phyloP scores from a whole-genome alignment of 352 stramenopile species.

The Globisporangium orthogonon region DNA sequence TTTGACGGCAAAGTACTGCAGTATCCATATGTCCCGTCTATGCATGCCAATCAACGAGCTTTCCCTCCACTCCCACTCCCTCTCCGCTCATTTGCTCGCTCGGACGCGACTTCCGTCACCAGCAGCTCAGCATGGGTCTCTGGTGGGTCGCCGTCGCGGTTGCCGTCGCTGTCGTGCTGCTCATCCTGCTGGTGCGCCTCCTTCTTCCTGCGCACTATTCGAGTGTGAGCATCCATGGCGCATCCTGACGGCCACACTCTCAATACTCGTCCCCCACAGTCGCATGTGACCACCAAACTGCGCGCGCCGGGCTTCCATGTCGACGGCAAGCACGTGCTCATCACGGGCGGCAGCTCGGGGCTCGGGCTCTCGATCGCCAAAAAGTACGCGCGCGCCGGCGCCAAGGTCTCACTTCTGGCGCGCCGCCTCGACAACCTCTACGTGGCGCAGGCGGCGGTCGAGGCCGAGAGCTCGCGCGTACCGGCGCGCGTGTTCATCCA shows the following conservation, averaged over 20 bases:
- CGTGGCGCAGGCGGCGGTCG: conserved; percentile 53
- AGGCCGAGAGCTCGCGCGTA: conserved; percentile 25
- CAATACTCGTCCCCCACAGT: conserved; percentile 22
- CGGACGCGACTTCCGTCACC: neutral
- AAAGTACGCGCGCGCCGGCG: conserved; percentile 60
- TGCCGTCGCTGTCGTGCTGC: neutral
- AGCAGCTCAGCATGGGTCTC: neutral
- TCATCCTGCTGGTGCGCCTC: neutral
- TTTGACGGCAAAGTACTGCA: neutral
- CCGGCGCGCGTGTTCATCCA: conserved; percentile 50
- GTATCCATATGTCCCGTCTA: neutral
- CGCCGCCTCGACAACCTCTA: conserved; percentile 54
- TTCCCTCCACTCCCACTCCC: too few relatives aligned
- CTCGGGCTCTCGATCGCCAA: conserved; percentile 62
- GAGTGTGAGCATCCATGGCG: neutral
- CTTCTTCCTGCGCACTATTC: too few relatives aligned
- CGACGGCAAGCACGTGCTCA: conserved; percentile 74
- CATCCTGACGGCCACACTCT: too few relatives aligned
- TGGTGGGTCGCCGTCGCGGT: neutral
- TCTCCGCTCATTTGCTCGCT: neutral
- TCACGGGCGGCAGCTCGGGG: conserved; percentile 47
- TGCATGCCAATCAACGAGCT: neutral
- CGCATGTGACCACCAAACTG: conserved; percentile 55
- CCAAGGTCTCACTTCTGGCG: conserved; percentile 71
- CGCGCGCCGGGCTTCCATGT: conserved; percentile 62